Conservation (phyloP, 1,284 basidiomycete species). For the Boletus austroedulis region DNA sequence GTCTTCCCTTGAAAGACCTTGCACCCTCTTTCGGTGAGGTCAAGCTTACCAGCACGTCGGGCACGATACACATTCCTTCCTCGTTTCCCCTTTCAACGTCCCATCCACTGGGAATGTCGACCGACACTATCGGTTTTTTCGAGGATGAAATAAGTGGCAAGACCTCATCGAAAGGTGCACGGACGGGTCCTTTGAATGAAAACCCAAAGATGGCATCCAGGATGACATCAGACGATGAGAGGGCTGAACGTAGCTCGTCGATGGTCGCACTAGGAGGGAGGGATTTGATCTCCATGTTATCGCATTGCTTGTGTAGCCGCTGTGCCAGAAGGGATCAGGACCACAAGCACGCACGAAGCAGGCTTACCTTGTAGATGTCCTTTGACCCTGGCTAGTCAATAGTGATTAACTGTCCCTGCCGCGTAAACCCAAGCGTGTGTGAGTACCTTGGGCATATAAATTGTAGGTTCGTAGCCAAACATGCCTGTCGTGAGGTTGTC, state of each 20-base stretch:
- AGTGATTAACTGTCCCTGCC: background rate
- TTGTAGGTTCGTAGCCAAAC: constrained; percentile 82
- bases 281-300: constrained; percentile 80
- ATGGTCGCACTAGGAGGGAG: constrained; percentile 52
- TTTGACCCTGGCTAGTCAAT: constrained; percentile 72
- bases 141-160: constrained; percentile 67
- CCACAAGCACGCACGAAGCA: background rate
- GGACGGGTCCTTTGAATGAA: constrained; percentile 87
- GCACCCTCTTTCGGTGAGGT: constrained; percentile 94
- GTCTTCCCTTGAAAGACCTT: constrained; percentile 69
- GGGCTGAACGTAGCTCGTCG: constrained; percentile 49
- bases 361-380: constrained; percentile 75
- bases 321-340: constrained; percentile 26
- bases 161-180: constrained; percentile 82
- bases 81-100: constrained; percentile 79
- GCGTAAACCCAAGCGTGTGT: constrained; percentile 7
- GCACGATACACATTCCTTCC: constrained; percentile 56
- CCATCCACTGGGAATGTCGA: constrained; percentile 98
- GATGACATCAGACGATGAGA: constrained; percentile 76
- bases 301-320: constrained; percentile 83
- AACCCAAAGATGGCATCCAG: constrained; percentile 98
- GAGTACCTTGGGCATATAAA: constrained; percentile 88
- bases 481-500: constrained; percentile 51
- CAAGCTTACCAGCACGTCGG: constrained; percentile 83
- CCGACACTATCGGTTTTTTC: constrained; percentile 76